phyloP scores from a whole-genome alignment of 179 eudicot genomes.

The Beta macrorhiza region DNA sequence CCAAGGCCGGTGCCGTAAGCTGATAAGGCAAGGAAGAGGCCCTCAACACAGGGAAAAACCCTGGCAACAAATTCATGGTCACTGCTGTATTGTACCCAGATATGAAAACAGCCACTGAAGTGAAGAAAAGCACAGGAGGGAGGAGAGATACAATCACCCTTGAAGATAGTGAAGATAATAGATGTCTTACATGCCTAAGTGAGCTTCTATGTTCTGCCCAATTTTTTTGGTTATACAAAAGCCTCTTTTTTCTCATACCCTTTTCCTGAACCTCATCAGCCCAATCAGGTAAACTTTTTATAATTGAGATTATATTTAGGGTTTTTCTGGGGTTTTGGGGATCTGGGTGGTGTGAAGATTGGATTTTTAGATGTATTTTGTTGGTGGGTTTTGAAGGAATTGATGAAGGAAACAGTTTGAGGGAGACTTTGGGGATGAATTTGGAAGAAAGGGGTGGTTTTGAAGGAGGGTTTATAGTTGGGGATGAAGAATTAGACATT shows the following conservation, averaged over 20 bases:
- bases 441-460: conserved; percentile 40
- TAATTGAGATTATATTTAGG: conserved; percentile 39
- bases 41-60: conserved; percentile 65
- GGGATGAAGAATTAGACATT: conserved; percentile 42
- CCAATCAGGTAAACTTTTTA: conserved; percentile 70
- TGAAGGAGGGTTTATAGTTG: conserved; percentile 32
- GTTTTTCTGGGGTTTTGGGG: conserved; percentile 27
- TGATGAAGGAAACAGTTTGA: conserved; percentile 30
- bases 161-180: conserved; percentile 61
- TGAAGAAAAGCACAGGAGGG: conserved; percentile 80
- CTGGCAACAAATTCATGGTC: conserved; percentile 59
- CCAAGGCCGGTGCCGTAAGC: conserved; percentile 93
- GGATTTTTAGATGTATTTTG: conserved; percentile 34
- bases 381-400: conserved; percentile 27
- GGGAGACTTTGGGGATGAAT: conserved; percentile 36
- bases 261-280: conserved; percentile 65
- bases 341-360: conserved; percentile 42
- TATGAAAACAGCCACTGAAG: conserved; percentile 65
- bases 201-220: conserved; percentile 93
- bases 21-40: conserved; percentile 88
- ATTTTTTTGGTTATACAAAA: conserved; percentile 60
- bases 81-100: conserved; percentile 76
- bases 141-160: conserved; percentile 77
- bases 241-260: conserved; percentile 61
- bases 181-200: conserved; percentile 67